phyloP scores from a whole-genome alignment of 441 rosid species.

The Brassica balearica region DNA sequence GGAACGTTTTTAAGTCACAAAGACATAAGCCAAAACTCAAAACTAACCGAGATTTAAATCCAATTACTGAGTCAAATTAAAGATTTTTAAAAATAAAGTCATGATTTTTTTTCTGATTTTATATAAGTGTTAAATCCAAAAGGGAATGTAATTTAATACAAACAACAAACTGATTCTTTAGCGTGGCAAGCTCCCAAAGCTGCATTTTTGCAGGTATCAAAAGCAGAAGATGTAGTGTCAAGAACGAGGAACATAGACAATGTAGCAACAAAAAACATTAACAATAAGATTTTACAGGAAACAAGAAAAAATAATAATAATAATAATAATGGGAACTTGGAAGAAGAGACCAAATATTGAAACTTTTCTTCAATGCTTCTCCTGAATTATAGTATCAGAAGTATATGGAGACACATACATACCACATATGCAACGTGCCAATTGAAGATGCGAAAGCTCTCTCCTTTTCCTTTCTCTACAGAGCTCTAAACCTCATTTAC shows the following conservation, averaged over 20 bases:
- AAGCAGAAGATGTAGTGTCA: constrained; percentile 36
- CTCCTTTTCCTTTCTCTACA: constrained; percentile 22
- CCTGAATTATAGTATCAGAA: constrained; percentile 20
- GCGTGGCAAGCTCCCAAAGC: constrained; percentile 27
- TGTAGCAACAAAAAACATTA: constrained; percentile 31
- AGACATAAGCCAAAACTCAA: constrained; percentile 13
- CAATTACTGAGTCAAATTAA: too few relatives aligned
- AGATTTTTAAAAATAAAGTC: too few relatives aligned
- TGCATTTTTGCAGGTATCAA: constrained; percentile 38
- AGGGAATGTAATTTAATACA: constrained; percentile 29
- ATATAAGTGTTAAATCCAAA: too few relatives aligned
- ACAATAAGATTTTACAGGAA: constrained; percentile 37
- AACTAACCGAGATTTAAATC: neutral
- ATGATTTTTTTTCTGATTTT: too few relatives aligned
- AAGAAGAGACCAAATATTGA: constrained; percentile 27
- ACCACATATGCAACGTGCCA: constrained; percentile 9
- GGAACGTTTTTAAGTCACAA: neutral
- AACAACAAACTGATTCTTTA: constrained; percentile 34
- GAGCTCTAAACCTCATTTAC: constrained; percentile 34
- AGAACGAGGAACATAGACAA: constrained; percentile 22
- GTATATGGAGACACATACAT: neutral
- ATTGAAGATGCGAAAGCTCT: constrained; percentile 23
- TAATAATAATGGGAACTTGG: constrained; percentile 12
- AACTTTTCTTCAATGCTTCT: constrained; percentile 24
- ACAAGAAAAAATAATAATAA: constrained; percentile 2